Percentiles rank a stretch among this genome's conserved stretches.
Evolutionary conservation across 2,329 filamentous ascomycete genomes (phyloP).

Genomic region (Ophiocordyceps sinensis): DNA sequence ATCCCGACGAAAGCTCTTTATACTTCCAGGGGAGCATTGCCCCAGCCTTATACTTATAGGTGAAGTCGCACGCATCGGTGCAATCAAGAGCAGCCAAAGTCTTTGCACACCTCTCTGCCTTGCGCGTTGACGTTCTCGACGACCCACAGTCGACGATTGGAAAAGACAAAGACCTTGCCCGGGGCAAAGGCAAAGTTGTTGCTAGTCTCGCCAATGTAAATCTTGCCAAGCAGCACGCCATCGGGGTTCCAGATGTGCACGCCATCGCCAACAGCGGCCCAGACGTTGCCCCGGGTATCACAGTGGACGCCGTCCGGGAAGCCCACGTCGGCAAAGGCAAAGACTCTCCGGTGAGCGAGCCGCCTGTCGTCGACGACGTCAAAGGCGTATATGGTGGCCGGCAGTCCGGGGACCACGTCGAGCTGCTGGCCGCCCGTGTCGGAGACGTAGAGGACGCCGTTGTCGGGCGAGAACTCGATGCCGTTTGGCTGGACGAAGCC

Average conservation of each 20-base stretch:
- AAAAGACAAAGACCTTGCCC: conserved; percentile 6
- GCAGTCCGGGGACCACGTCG: neutral
- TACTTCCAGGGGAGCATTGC: no score
- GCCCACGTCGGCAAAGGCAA: conserved; percentile 39
- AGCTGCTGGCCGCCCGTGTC: conserved; percentile 31
- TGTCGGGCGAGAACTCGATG: conserved; percentile 40
- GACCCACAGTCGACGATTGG: conserved; percentile 6
- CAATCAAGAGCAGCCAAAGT: conserved; percentile 6
- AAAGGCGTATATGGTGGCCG: conserved; percentile 5
- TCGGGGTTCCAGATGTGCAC: conserved; percentile 31
- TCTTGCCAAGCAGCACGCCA: conserved; percentile 38
- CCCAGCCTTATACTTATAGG: no score
- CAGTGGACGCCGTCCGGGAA: conserved; percentile 47
- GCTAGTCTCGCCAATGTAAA: conserved; percentile 16
- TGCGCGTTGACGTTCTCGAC: conserved; percentile 7
- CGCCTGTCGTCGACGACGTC: conserved; percentile 2
- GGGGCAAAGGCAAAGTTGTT: conserved; percentile 8
- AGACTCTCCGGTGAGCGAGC: conserved; percentile 29
- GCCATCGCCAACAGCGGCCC: conserved; percentile 32
- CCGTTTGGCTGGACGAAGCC: conserved; percentile 42
- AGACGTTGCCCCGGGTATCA: conserved; percentile 41
- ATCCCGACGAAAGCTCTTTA: no score
- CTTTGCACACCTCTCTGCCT: conserved; percentile 9
- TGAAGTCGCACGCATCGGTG: no score
- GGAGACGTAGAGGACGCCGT: conserved; percentile 36